Evolutionary conservation across 1,139 yeast species (phyloP).

Genomic region (Suhomyces wounanorum): DNA sequence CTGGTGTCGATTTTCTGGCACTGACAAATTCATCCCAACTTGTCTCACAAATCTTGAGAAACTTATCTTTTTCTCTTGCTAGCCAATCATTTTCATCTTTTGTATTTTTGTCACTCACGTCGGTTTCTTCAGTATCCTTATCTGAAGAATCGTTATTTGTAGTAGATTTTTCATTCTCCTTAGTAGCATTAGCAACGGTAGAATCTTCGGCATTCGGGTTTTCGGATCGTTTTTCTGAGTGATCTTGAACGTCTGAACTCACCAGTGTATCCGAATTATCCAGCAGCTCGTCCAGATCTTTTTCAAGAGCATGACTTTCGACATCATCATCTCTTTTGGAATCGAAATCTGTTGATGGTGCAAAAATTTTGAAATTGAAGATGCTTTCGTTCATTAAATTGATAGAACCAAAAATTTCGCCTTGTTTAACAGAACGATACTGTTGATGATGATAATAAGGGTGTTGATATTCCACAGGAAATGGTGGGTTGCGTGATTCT

Average conservation of each 20-base stretch:
- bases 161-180: not conserved
- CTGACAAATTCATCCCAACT: conserved; percentile 53
- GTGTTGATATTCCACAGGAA: conserved; percentile 4
- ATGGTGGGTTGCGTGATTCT: not conserved
- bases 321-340: conserved; percentile 16
- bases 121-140: conserved; percentile 9
- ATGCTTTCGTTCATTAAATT: conserved; percentile 47
- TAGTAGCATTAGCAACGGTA: not conserved
- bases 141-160: not conserved
- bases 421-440: conserved; percentile 17
- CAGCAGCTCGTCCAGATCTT: conserved; percentile 6
- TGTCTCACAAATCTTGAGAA: conserved; percentile 53
- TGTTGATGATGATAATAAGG: conserved; percentile 3
- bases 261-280: not conserved
- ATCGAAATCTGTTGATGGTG: conserved; percentile 12
- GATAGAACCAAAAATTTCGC: conserved; percentile 45
- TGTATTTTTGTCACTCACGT: conserved; percentile 1
- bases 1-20: conserved; percentile 9
- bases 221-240: not conserved
- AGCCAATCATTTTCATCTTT: conserved; percentile 18
- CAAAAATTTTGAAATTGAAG: conserved; percentile 45
- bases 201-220: not conserved
- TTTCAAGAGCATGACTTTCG: conserved; percentile 14
- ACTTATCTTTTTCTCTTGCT: conserved; percentile 44
- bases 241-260: not conserved